Evolutionary conservation across 495 filamentous ascomycete genomes (phyloP).

Genomic region (Podospora comata): DNA sequence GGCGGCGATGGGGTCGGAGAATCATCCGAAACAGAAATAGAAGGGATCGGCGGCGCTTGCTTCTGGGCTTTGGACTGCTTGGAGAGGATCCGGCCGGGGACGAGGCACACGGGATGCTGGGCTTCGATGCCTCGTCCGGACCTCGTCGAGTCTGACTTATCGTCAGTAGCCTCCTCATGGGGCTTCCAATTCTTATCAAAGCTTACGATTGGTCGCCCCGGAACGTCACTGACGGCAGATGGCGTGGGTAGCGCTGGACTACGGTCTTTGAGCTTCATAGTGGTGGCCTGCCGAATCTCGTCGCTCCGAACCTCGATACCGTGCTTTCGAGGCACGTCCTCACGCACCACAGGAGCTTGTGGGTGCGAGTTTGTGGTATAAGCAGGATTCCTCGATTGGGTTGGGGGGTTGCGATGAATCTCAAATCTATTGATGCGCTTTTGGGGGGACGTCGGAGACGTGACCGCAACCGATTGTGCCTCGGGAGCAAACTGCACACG

Average conservation of each 20-base stretch:
- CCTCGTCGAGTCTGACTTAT: conserved; percentile 44
- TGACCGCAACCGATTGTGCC: conserved; percentile 20
- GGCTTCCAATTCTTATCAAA: conserved; percentile 81
- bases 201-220: conserved; percentile 88
- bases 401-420: conserved; percentile 73
- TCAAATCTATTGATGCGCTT: conserved; percentile 64
- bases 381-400: conserved; percentile 67
- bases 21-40: conserved; percentile 59
- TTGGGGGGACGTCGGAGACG: conserved; percentile 30
- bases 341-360: conserved; percentile 29
- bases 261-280: conserved; percentile 78
- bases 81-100: conserved; percentile 28
- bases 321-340: conserved; percentile 57
- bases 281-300: conserved; percentile 87
- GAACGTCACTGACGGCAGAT: conserved; percentile 77
- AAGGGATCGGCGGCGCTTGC: conserved; percentile 44
- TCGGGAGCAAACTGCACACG: conserved; percentile 50
- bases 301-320: conserved; percentile 78
- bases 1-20: conserved; percentile 36
- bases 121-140: conserved; percentile 18
- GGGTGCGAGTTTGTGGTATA: conserved; percentile 62
- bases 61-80: conserved; percentile 26
- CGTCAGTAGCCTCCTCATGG: conserved; percentile 56
- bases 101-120: conserved; percentile 25
- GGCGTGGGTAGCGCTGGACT: conserved; percentile 82